Conservation (phyloP, 1,284 basidiomycete species). For the Pascua sp. region DNA sequence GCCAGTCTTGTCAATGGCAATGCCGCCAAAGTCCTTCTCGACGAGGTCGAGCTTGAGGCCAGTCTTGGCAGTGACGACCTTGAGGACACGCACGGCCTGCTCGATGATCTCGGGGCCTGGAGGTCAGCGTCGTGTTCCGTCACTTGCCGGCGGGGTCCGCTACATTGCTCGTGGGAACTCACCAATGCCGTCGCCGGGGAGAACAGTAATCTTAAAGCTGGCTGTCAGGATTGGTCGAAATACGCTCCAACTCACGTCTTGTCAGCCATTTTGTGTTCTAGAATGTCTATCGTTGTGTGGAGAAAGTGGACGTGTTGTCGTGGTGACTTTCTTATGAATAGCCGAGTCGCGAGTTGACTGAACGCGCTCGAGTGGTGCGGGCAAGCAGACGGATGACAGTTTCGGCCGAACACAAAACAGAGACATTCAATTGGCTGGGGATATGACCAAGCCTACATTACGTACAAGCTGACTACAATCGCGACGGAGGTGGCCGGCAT, state of each 20-base stretch:
- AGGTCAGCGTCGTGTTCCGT: slow-evolving; percentile 8
- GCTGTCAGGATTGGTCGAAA: not conserved
- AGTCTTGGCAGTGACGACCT: slow-evolving; percentile 66
- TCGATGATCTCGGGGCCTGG: slow-evolving; percentile 87
- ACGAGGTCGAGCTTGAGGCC: slow-evolving; percentile 68
- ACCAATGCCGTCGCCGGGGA: slow-evolving; percentile 98
- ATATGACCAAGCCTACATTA: too few relatives aligned
- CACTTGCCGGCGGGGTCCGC: not conserved
- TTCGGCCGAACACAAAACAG: too few relatives aligned
- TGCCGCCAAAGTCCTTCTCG: slow-evolving; percentile 81
- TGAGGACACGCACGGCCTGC: slow-evolving; percentile 83
- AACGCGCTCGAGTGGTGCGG: too few relatives aligned
- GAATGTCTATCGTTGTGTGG: not conserved
- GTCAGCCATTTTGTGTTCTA: slow-evolving; percentile 13
- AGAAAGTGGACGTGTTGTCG: not conserved
- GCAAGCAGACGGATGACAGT: too few relatives aligned
- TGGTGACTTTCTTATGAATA: too few relatives aligned
- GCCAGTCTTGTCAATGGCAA: slow-evolving; percentile 82
- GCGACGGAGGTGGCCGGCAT: too few relatives aligned
- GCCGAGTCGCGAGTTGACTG: too few relatives aligned
- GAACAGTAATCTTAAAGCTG: slow-evolving; percentile 74
- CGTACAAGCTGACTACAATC: too few relatives aligned
- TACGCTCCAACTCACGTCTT: slow-evolving; percentile 17
- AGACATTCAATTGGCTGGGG: too few relatives aligned
- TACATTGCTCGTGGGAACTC: slow-evolving; percentile 24